phyloP scores from a whole-genome alignment of 768 basidiomycete species.

The Trametes cingulata region DNA sequence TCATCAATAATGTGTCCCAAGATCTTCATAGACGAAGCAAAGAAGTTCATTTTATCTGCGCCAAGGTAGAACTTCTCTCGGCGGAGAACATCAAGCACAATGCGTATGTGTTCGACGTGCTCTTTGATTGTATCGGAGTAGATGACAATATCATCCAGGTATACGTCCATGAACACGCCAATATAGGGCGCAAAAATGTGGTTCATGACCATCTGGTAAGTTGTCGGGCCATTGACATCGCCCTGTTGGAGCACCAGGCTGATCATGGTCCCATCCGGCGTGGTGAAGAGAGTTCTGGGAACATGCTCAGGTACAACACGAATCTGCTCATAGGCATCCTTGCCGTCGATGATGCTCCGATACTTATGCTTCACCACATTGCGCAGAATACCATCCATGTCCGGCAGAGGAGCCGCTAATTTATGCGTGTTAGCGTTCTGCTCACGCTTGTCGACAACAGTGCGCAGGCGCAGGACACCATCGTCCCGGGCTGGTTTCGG shows the following conservation, averaged over 20 bases:
- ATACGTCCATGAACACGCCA: constrained; percentile 34
- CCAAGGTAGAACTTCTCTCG: constrained; percentile 24
- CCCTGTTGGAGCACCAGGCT: constrained; percentile 35
- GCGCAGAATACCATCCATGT: constrained; percentile 28
- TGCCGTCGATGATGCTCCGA: constrained; percentile 28
- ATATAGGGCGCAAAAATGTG: constrained; percentile 31
- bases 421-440: constrained; percentile 30
- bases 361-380: constrained; percentile 15
- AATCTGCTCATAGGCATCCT: constrained; percentile 35
- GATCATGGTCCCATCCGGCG: constrained; percentile 33
- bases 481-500: constrained; percentile 24
- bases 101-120: constrained; percentile 27
- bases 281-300: constrained; percentile 25
- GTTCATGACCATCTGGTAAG: constrained; percentile 32
- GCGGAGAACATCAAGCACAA: constrained; percentile 15
- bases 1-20: constrained; percentile 40
- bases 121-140: constrained; percentile 31
- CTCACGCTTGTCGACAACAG: constrained; percentile 16
- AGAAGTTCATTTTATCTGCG: constrained; percentile 27
- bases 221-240: constrained; percentile 34
- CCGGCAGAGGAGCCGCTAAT: constrained; percentile 29
- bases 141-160: constrained; percentile 36
- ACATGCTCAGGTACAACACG: constrained; percentile 27
- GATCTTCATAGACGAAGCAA: constrained; percentile 19
- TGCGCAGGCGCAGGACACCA: constrained; percentile 9